phyloP scores from a whole-genome alignment of 345 rosid species.

The Pistacia atlantica region DNA sequence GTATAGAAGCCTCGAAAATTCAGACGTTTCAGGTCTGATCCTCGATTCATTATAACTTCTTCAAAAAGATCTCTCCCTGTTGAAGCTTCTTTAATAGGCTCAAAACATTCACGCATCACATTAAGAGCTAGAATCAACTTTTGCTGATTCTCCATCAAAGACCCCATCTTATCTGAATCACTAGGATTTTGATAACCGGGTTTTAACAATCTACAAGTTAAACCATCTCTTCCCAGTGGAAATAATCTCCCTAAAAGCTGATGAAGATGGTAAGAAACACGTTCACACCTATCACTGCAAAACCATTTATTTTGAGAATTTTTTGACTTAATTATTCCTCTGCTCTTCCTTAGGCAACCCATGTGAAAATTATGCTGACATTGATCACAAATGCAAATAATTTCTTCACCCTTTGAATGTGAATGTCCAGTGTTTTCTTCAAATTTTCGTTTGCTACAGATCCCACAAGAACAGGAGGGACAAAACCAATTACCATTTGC shows the following conservation, averaged over 20 bases:
- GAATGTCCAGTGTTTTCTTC: slow-evolving; percentile 17
- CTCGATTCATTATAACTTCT: slow-evolving; percentile 53
- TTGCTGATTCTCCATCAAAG: slow-evolving; percentile 23
- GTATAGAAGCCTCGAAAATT: slow-evolving; percentile 69
- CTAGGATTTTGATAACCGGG: no score
- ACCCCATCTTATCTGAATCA: background rate
- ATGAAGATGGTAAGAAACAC: slow-evolving; percentile 38
- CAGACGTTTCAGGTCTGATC: slow-evolving; percentile 38
- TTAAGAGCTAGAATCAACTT: slow-evolving; percentile 54
- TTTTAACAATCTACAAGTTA: slow-evolving; percentile 65
- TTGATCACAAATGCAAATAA: slow-evolving; percentile 49
- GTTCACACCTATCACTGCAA: slow-evolving; percentile 60
- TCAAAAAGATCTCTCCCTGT: slow-evolving; percentile 63
- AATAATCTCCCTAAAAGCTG: slow-evolving; percentile 53
- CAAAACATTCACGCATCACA: slow-evolving; percentile 78
- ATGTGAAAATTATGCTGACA: slow-evolving; percentile 61
- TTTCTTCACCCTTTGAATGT: background rate
- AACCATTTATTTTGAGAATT: slow-evolving; percentile 38
- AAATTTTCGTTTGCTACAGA: slow-evolving; percentile 43
- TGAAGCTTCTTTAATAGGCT: slow-evolving; percentile 48
- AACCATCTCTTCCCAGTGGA: slow-evolving; percentile 32
- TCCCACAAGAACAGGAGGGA: slow-evolving; percentile 67
- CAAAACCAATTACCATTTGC: slow-evolving; percentile 82
- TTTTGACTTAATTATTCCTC: slow-evolving; percentile 10
- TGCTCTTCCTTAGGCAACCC: slow-evolving; percentile 29